Evolutionary conservation across 2,329 filamentous ascomycete genomes (phyloP).

Genomic region (Biscogniauxia marginata): DNA sequence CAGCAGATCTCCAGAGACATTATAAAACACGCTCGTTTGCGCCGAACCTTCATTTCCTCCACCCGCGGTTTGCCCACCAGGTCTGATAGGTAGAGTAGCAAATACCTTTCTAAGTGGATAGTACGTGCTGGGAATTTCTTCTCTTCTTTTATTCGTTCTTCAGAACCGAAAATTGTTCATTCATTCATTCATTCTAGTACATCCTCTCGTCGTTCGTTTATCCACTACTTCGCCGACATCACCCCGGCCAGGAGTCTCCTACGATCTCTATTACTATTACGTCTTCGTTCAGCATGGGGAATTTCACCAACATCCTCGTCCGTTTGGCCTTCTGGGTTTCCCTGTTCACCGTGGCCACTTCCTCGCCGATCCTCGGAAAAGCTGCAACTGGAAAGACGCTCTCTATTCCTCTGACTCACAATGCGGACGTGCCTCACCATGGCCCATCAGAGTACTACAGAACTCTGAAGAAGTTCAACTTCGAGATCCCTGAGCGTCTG

Average conservation of each 20-base stretch:
- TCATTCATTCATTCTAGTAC: not conserved
- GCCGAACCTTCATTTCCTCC: not conserved
- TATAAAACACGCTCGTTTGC: not conserved
- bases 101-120: no score
- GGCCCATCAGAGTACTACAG: slow-evolving; percentile 31
- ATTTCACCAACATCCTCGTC: slow-evolving; percentile 14
- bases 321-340: slow-evolving; percentile 20
- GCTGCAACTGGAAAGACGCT: slow-evolving; percentile 18
- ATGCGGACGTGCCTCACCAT: slow-evolving; percentile 24
- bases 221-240: no score
- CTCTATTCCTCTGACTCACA: slow-evolving; percentile 26
- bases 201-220: not conserved
- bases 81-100: no score
- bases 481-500: slow-evolving; percentile 29
- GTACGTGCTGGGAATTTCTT: no score
- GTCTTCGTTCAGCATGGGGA: slow-evolving; percentile 16
- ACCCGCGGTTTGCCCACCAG: no score
- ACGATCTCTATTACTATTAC: not conserved
- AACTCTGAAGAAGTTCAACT: slow-evolving; percentile 34
- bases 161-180: no score
- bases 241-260: no score
- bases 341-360: slow-evolving; percentile 14
- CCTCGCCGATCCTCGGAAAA: slow-evolving; percentile 9
- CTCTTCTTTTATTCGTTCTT: no score
- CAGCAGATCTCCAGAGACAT: not conserved